A percentile compares a stretch with the other conserved stretches of the same genome.
Conservation (phyloP, 164 flowering plant species). For the Macadamia tetraphylla region DNA sequence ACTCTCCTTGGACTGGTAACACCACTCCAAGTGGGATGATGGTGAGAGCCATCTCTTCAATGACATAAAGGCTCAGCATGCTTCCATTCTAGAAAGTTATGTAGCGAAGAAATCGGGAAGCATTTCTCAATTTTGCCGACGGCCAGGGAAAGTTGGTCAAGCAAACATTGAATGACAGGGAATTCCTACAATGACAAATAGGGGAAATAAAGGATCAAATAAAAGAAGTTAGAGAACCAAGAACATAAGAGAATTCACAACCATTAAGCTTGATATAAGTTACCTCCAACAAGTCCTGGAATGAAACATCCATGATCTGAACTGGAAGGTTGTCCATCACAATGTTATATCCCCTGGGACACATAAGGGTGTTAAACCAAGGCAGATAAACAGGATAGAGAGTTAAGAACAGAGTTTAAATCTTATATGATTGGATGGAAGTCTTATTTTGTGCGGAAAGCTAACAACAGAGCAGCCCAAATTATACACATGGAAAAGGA, state of each 20-base stretch:
- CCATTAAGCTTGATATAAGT: background rate
- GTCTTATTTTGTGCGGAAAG: background rate
- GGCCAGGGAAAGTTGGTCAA: slow-evolving; percentile 22
- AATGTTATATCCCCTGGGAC: slow-evolving; percentile 27
- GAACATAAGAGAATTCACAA: background rate
- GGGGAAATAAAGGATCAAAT: background rate
- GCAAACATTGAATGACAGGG: slow-evolving; percentile 28
- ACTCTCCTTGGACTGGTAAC: no score
- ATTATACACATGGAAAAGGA: background rate
- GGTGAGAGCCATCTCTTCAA: no score
- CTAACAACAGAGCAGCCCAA: background rate
- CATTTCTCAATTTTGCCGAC: slow-evolving; percentile 15
- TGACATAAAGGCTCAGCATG: no score
- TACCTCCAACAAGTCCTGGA: slow-evolving; percentile 26
- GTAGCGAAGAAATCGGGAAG: background rate
- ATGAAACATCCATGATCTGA: slow-evolving; percentile 22
- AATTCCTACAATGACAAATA: slow-evolving; percentile 25
- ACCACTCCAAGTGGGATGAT: no score
- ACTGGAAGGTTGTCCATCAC: slow-evolving; percentile 23
- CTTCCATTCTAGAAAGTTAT: background rate
- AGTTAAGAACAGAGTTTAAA: background rate
- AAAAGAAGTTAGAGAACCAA: background rate
- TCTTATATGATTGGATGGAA: background rate
- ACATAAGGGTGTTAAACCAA: background rate
- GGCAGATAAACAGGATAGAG: background rate